phyloP scores from a whole-genome alignment of 768 basidiomycete genomes.

The Clathrus columnatus region DNA sequence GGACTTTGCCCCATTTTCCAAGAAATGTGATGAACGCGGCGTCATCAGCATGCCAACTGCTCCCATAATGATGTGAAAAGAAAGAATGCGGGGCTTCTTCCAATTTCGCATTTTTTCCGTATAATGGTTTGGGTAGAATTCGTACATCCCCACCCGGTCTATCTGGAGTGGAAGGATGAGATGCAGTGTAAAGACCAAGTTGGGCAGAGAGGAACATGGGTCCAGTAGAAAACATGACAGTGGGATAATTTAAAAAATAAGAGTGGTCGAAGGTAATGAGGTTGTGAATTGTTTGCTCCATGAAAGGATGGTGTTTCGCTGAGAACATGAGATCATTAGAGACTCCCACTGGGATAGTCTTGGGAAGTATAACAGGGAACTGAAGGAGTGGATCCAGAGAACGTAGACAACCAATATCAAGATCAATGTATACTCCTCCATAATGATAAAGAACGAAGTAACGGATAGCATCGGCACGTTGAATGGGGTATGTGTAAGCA shows the following conservation, averaged over 20 bases:
- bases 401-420: slow-evolving; percentile 90
- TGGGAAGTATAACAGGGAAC: slow-evolving; percentile 84
- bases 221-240: slow-evolving; percentile 99
- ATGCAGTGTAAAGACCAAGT: slow-evolving; percentile 76
- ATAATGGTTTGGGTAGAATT: slow-evolving; percentile 91
- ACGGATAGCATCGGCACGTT: slow-evolving; percentile 94
- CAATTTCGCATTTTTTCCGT: slow-evolving; percentile 88
- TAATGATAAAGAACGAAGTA: slow-evolving; percentile 96
- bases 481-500: slow-evolving; percentile 83
- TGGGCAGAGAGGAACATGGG: slow-evolving; percentile 98
- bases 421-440: slow-evolving; percentile 92
- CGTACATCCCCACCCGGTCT: slow-evolving; percentile 66
- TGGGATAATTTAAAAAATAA: slow-evolving; percentile 95
- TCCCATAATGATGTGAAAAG: slow-evolving; percentile 97
- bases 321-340: slow-evolving; percentile 97
- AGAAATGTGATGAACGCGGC: slow-evolving; percentile 96
- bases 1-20: slow-evolving; percentile 73
- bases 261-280: slow-evolving; percentile 86
- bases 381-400: slow-evolving; percentile 79
- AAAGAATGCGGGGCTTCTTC: slow-evolving; percentile 83
- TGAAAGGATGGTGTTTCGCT: slow-evolving; percentile 75
- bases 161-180: slow-evolving; percentile 46
- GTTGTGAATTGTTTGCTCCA: slow-evolving; percentile 89
- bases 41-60: slow-evolving; percentile 97
- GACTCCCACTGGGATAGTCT: slow-evolving; percentile 94